Evolutionary conservation across 495 filamentous ascomycete species (phyloP), one percentile per base, ranked within the genome.

Genomic region (Acidiella bohemica): DNA sequence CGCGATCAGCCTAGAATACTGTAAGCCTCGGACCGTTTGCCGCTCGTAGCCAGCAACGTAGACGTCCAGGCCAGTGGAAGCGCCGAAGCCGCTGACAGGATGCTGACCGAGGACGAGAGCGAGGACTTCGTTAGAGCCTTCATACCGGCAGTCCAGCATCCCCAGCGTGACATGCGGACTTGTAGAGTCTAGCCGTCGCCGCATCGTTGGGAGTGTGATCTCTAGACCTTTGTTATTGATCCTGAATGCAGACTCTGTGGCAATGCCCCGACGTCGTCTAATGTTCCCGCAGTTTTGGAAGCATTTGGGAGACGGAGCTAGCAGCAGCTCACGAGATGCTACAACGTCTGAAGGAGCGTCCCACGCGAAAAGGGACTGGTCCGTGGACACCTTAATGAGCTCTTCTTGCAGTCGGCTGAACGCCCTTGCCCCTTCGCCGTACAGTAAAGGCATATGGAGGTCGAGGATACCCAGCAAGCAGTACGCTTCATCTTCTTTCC

Each of bases 391-490:
- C 23, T 7, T 32, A 0, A 47, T 41, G 1, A 47, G 47, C 35
- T 50, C 44, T 22, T 50, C 43, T 41, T 50, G 43, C n/a, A 50
- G 20, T 3, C 47, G 33, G 3, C 17, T 6, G 31, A 47, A 50
- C 0, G 47, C 47, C 18, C 22, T 27, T 1, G 35, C 8, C 0
- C 47, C 43, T 23, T 50, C 47, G 0, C 47, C 47, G 37, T 50
- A 47, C 3, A 50, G 25, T 19, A 50, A 2, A 2, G 47, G 47
- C 47, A 50, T 50, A 21, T 50, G 46, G 0, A 50, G 29, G 26
- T 34, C 43, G 21, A 50, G 42, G 14, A 50, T 10, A 4, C 47
- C 47, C 26, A 50, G 17, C 8, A 28, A n/a, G 8, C 8, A 28
- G 25, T 28, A 28, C 17, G 46, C 46, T 23, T 31, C 18, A 28